Base-by-base conservation (phyloP, 352 stramenopile species). In the Phytophthora crassamura region DNA sequence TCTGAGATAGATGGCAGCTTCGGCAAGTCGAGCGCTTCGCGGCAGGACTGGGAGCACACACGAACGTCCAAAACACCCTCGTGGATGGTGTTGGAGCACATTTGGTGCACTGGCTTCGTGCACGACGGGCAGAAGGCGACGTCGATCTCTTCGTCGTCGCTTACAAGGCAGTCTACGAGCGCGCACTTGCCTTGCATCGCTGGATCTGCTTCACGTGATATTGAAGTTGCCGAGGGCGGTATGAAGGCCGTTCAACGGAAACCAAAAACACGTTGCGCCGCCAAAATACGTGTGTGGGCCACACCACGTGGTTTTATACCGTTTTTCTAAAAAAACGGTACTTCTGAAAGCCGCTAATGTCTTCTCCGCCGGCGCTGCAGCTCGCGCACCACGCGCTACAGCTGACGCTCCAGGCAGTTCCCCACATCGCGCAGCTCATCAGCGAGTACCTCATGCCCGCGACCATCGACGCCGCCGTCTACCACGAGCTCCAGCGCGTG, bases 401-500 rank as follows among this genome's bases (percentile, higher is more conserved):
- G n/a, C n/a, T n/a, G n/a, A n/a, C n/a, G n/a, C 22, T 49, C 20
- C 28, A 52, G 7, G 45, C 28, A 4, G 5, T 42, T 11, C 18
- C 30, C 6, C 58, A 53, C 39, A 18, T 55, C 10, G n/a, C 15
- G 4, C 12, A 63, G 15, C 15, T 41, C 22, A 30, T 61, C 41
- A 39, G 3, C 16, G 18, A 16, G 28, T 54, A 50, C 40, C 40
- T 67, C 11, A 8, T 67, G 0, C 59, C 59, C 4, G n/a, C 0
- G 7, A 54, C 40, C 22, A 43, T 67, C 47, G 49, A 67, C 40
- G 40, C 36, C n/a, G 48, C 59, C 10, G 59, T 60, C 8, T 49
- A 56, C 12, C 10, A 36, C 10, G 45, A 64, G 12, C 54, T 63
- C 8, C 12, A 30, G 10, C 43, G 9, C 12, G 54, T 63, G 1